Percentiles rank a stretch among this genome's conserved stretches.
phyloP scores from a whole-genome alignment of 164 flowering plant genomes.

The Magnolia changhungtana region DNA sequence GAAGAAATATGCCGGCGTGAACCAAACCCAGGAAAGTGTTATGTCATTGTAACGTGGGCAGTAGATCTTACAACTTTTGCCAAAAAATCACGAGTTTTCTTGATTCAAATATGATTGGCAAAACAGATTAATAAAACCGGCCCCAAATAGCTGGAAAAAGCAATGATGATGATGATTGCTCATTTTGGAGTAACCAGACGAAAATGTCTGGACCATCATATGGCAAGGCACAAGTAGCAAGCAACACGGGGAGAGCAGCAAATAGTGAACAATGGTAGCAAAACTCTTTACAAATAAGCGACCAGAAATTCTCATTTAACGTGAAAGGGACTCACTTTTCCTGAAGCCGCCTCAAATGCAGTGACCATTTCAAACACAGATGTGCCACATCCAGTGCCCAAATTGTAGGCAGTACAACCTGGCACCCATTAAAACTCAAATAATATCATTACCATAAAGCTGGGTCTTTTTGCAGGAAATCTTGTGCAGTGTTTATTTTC shows the following conservation, averaged over 20 bases:
- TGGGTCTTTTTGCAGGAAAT: not conserved
- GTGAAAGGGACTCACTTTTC: constrained; percentile 40
- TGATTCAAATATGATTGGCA: no score
- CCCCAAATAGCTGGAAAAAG: no score
- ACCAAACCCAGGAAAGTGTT: not conserved
- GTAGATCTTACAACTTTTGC: no score
- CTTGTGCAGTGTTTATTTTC: not conserved
- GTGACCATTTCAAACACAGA: constrained; percentile 79
- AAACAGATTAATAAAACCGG: no score
- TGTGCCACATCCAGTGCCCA: constrained; percentile 73
- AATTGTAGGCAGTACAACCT: constrained; percentile 79
- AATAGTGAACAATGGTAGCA: not conserved
- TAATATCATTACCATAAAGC: not conserved
- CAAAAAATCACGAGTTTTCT: no score
- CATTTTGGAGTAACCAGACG: no score
- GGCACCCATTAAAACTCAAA: not conserved
- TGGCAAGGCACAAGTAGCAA: no score
- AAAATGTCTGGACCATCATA: no score
- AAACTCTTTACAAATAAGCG: not conserved
- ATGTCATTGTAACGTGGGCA: no score
- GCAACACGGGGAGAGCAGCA: not conserved
- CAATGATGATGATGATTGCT: no score
- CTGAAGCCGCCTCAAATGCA: constrained; percentile 75
- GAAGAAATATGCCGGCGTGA: not conserved
- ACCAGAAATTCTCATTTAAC: no score